phyloP scores from a whole-genome alignment of 2,329 filamentous ascomycete genomes.

The Elsinoe ampelina region DNA sequence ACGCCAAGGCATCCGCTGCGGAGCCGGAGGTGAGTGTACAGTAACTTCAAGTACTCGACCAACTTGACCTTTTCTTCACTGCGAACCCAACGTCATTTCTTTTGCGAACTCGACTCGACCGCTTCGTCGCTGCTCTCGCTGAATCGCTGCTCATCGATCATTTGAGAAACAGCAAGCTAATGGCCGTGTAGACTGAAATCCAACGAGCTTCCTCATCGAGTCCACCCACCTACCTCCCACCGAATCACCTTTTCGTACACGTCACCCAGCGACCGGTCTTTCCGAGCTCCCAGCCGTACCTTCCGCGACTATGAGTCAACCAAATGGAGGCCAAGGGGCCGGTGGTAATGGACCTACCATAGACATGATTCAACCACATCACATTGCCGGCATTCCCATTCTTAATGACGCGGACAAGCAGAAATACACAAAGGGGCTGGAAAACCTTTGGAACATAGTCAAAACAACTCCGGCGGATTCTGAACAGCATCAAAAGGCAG shows the following conservation, averaged over 20 bases:
- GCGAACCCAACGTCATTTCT: no score
- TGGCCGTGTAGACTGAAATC: no score
- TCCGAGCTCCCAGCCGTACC: background rate
- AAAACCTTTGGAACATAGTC: conserved; percentile 16
- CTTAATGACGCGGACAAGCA: conserved; percentile 14
- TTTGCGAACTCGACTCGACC: no score
- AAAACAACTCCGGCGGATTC: conserved; percentile 14
- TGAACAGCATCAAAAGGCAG: conserved; percentile 16
- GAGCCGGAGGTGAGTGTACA: background rate
- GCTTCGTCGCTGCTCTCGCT: no score
- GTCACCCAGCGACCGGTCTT: no score
- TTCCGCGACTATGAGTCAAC: conserved; percentile 7
- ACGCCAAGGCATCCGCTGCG: background rate
- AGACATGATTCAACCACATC: conserved; percentile 18
- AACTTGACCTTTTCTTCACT: no score
- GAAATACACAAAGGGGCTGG: conserved; percentile 14
- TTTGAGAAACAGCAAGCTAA: no score
- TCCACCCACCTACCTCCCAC: no score
- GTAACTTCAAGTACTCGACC: background rate
- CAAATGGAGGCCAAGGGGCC: conserved; percentile 6
- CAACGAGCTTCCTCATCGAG: no score
- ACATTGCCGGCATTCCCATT: conserved; percentile 15
- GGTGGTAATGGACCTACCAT: background rate
- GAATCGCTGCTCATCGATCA: no score
- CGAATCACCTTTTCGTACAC: no score